Evolutionary conservation across 2,329 filamentous ascomycete species (phyloP).

Genomic region (Arthrobotrys musiformis): DNA sequence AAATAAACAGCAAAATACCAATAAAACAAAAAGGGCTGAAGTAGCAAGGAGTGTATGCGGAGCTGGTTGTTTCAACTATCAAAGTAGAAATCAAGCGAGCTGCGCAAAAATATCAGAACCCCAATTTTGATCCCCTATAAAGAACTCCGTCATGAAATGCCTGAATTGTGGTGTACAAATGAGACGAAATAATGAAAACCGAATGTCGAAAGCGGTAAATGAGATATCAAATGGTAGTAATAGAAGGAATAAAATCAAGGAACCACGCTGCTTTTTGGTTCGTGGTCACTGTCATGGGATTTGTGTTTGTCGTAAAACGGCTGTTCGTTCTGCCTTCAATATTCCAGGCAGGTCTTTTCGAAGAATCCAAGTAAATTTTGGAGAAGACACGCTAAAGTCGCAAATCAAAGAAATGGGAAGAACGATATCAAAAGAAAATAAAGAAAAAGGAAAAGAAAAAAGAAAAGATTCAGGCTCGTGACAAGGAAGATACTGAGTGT

Average conservation of each 20-base stretch:
- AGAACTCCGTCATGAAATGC: constrained; percentile 55
- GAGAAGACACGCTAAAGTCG: constrained; percentile 52
- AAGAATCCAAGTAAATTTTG: constrained; percentile 1
- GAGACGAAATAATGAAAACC: constrained; percentile 18
- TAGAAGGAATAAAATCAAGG: constrained; percentile 24
- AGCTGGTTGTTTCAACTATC: constrained; percentile 37
- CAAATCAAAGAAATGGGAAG: constrained; percentile 34
- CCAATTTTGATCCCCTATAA: constrained; percentile 42
- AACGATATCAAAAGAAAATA: constrained; percentile 10
- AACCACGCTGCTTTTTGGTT: constrained; percentile 32
- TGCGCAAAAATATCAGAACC: constrained; percentile 33
- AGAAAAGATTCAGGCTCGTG: constrained; percentile 31
- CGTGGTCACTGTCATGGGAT: constrained; percentile 44
- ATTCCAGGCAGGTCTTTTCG: constrained; percentile 27
- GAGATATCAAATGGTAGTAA: neutral
- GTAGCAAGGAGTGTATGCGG: constrained; percentile 23
- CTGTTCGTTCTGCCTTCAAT: constrained; percentile 36
- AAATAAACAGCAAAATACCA: constrained; percentile 4
- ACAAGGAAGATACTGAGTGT: constrained; percentile 44
- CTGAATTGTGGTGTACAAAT: constrained; percentile 49
- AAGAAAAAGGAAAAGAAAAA: neutral
- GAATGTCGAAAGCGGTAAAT: constrained; percentile 12
- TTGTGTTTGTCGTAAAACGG: constrained; percentile 46
- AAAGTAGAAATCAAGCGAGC: constrained; percentile 33
- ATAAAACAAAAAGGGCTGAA: constrained; percentile 3